A percentile compares a stretch with the other conserved stretches of the same genome.
phyloP scores from a whole-genome alignment of 2,329 filamentous ascomycete species.

The Fusarium robinianum region DNA sequence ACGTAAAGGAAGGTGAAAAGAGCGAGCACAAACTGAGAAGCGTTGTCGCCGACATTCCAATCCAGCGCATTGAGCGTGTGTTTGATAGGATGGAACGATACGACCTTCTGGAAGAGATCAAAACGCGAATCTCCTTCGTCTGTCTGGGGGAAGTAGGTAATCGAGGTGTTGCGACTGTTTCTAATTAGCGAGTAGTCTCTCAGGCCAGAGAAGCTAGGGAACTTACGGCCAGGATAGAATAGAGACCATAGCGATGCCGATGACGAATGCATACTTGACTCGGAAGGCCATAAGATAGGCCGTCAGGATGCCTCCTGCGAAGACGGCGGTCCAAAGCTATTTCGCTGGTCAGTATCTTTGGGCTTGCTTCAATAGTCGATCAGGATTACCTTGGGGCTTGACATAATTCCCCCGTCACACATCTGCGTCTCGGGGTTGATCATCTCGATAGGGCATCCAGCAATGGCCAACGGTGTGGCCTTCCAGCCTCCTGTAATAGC shows the following conservation, averaged over 20 bases:
- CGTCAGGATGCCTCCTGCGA: constrained; percentile 76
- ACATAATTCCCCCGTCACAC: constrained; percentile 28
- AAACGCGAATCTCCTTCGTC: constrained; percentile 67
- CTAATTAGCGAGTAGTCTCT: not conserved
- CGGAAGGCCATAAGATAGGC: constrained; percentile 77
- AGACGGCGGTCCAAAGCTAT: constrained; percentile 76
- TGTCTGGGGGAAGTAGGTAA: constrained; percentile 78
- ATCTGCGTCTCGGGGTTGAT: constrained; percentile 19
- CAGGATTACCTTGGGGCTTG: constrained; percentile 20
- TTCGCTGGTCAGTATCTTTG: not conserved
- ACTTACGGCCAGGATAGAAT: constrained; percentile 79
- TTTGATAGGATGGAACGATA: constrained; percentile 74
- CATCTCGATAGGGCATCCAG: constrained; percentile 58
- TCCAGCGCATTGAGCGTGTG: constrained; percentile 68
- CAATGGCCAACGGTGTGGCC: constrained; percentile 69
- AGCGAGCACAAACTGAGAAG: constrained; percentile 73
- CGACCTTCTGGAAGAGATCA: constrained; percentile 80
- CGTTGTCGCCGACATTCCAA: constrained; percentile 68
- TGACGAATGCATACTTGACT: constrained; percentile 79
- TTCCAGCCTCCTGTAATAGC: constrained; percentile 64
- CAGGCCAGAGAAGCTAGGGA: fast-evolving
- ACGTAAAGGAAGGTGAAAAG: constrained; percentile 75
- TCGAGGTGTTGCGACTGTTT: constrained; percentile 52
- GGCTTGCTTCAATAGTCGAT: fast-evolving
- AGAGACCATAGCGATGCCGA: constrained; percentile 75